Percentiles rank a stretch among this genome's conserved stretches.
Evolutionary conservation across 805 yeast species (phyloP).

Genomic region (Candida corydali): DNA sequence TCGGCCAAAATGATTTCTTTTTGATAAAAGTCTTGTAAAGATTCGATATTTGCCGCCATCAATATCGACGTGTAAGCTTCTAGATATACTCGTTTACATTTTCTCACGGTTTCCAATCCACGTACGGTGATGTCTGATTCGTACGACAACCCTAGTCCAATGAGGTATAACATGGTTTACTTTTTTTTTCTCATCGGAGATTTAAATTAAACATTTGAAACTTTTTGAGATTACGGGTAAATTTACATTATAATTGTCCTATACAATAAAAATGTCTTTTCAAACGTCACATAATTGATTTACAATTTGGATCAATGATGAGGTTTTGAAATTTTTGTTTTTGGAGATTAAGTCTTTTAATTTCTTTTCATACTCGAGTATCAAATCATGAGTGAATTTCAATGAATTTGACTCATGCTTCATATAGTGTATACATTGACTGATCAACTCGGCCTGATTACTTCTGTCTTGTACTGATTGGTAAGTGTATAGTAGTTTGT

Average conservation of each 20-base stretch:
- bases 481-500: slow-evolving; percentile 16
- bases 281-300: no score
- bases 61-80: slow-evolving; percentile 94
- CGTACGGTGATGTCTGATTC: slow-evolving; percentile 90
- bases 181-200: not conserved
- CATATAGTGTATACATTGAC: slow-evolving; percentile 20
- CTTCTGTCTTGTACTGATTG: slow-evolving; percentile 15
- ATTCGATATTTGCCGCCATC: slow-evolving; percentile 81
- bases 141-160: slow-evolving; percentile 89
- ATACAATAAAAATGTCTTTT: no score
- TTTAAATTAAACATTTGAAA: no score
- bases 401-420: slow-evolving; percentile 19
- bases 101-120: slow-evolving; percentile 79
- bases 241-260: no score
- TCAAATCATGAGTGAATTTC: slow-evolving; percentile 18
- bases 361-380: slow-evolving; percentile 17
- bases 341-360: no score
- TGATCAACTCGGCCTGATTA: slow-evolving; percentile 12
- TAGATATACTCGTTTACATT: slow-evolving; percentile 84
- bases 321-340: no score
- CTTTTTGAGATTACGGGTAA: no score
- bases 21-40: slow-evolving; percentile 81
- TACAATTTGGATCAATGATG: no score
- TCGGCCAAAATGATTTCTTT: slow-evolving; percentile 84
- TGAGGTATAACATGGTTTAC: slow-evolving; percentile 70